Evolutionary conservation across 805 yeast species (phyloP).

Genomic region (Cyberlindnera misumaiensis): DNA sequence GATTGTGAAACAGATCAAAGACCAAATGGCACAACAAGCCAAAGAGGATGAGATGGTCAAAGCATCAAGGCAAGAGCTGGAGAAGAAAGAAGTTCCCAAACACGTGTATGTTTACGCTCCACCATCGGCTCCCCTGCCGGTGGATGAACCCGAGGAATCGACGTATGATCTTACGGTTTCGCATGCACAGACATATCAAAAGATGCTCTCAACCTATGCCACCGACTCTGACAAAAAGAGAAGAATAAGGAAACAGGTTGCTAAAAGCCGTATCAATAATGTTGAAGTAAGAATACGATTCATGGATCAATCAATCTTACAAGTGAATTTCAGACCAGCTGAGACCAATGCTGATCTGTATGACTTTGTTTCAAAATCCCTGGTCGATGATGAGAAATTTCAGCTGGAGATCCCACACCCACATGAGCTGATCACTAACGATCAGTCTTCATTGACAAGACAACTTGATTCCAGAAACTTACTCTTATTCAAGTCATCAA

Average conservation of each 20-base stretch:
- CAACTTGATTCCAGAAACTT: conserved; percentile 42
- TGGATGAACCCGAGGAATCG: conserved; percentile 27
- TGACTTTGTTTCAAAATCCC: conserved; percentile 21
- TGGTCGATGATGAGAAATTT: conserved; percentile 28
- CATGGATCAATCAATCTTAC: conserved; percentile 49
- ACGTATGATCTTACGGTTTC: conserved; percentile 40
- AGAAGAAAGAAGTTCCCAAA: conserved; percentile 13
- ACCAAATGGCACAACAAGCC: neutral
- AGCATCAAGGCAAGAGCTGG: conserved; percentile 1
- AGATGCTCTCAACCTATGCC: conserved; percentile 38
- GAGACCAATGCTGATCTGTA: conserved; percentile 33
- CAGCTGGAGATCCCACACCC: conserved; percentile 46
- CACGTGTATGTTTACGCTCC: conserved; percentile 21
- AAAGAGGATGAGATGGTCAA: neutral
- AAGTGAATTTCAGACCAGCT: conserved; percentile 39
- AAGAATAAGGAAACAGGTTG: conserved; percentile 26
- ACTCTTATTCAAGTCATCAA: conserved; percentile 25
- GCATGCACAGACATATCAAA: conserved; percentile 49
- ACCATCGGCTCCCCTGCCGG: conserved; percentile 9
- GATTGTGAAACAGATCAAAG: conserved; percentile 1
- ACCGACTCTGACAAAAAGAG: conserved; percentile 34
- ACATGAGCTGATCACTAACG: conserved; percentile 23
- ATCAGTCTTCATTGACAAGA: conserved; percentile 27
- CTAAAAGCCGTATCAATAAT: conserved; percentile 22
- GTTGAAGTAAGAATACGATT: conserved; percentile 43